Base-by-base conservation (phyloP, 805 yeast genomes). In the Starmerella scarabaei region DNA sequence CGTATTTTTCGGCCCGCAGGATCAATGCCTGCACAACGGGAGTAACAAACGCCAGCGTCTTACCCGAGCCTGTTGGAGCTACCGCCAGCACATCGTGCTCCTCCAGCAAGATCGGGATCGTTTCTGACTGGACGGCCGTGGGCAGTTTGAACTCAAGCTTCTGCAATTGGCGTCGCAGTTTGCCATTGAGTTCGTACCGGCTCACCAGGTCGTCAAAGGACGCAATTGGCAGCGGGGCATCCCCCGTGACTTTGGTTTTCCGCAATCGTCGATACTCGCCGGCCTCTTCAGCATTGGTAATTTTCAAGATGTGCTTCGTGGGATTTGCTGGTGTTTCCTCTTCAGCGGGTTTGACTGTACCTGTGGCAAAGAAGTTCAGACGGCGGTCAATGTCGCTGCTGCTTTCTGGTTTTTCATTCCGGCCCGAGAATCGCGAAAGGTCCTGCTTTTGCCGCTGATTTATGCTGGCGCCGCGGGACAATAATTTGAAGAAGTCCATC, bases 11-110 rank as follows among this genome's bases (percentile, higher is more conserved):
- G 11, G 11, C 4, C 61, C 35, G 2, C 9, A 30, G 16, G 19
- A 58, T 51, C 16, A 71, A 57, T 42, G 63, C 62, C 50, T 82
- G 91, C 17, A 91, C 60, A 51, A 88, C 52, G 3, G 99, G 98
- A 15, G 85, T 72, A 41, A 82, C 63, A 56, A 80, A 91, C 23
- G 96, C 93, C 36, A 91, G 65, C 0, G 98, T 91, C 58, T 91
- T 91, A 67, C 98, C 98, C 4, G 96, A 84, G 52, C 98, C 98
- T 1, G 98, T 91, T 35, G 97, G 97, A 0, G 97, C 96, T 67
- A 95, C 83, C 1, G 94, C 93, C 32, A 91, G 66, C 26, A 91
- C 57, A 56, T 88, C 96, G 43, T 93, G 71, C 21, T 66, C 69
- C 38, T 72, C 67, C 38, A 84, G 61, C 12, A 82, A 61, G 8